Evolutionary conservation across 352 stramenopile species (phyloP).

Genomic region (Phytopythium boreale): DNA sequence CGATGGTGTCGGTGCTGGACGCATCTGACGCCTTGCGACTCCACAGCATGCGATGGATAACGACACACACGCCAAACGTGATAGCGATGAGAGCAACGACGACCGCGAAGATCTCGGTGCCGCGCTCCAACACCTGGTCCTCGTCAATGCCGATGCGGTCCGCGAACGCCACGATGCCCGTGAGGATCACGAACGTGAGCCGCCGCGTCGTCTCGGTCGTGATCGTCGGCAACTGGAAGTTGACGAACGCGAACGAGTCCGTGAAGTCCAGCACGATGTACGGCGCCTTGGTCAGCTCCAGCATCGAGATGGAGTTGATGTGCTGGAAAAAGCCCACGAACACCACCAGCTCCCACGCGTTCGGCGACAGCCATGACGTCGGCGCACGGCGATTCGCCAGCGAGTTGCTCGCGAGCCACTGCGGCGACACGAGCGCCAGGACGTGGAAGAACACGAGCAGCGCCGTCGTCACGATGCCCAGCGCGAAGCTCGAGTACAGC

Average conservation of each 20-base stretch:
- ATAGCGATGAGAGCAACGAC: conserved; percentile 32
- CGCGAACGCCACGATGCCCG: conserved; percentile 64
- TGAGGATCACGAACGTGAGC: conserved; percentile 52
- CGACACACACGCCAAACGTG: conserved; percentile 27
- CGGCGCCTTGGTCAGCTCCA: conserved; percentile 71
- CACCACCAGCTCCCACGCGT: conserved; percentile 64
- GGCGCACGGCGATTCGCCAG: conserved; percentile 10
- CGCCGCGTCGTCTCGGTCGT: conserved; percentile 34
- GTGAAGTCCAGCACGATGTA: conserved; percentile 73
- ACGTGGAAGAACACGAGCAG: conserved; percentile 61
- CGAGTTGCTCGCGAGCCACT: conserved; percentile 32
- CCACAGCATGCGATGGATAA: conserved; percentile 3
- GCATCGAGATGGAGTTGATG: conserved; percentile 65
- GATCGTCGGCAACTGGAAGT: conserved; percentile 46
- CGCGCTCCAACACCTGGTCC: conserved; percentile 34
- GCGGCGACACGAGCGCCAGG: conserved; percentile 39
- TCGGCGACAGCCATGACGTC: conserved; percentile 48
- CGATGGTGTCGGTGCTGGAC: background rate
- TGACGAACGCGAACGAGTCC: conserved; percentile 73
- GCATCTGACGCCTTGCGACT: background rate
- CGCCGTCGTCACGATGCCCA: conserved; percentile 40
- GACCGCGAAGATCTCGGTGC: conserved; percentile 43
- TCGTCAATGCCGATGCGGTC: conserved; percentile 65
- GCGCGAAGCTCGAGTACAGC: conserved; percentile 41
- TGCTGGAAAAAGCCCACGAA: conserved; percentile 71